These are phyloP conservation scores for Manihot esculenta DNA, from an alignment of 441 rosid genomes.

Conservation along the genomic window DNA sequence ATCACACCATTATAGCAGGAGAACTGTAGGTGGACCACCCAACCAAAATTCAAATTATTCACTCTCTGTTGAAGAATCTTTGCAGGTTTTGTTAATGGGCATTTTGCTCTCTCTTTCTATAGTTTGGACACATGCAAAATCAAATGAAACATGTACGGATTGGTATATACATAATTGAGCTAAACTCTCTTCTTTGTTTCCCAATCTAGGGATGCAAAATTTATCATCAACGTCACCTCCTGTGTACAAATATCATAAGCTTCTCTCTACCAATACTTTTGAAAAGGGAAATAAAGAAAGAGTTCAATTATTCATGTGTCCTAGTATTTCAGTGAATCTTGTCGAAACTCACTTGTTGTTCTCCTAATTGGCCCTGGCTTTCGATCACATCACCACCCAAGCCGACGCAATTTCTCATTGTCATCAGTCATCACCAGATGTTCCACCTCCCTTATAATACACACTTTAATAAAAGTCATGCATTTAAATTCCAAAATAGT, in stretches of 20 bases:
- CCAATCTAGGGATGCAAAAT: conserved; percentile 28
- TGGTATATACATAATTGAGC: background rate
- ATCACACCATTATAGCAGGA: conserved; percentile 19
- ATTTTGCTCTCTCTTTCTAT: too few relatives aligned
- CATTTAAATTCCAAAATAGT: too few relatives aligned
- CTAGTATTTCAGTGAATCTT: conserved; percentile 23
- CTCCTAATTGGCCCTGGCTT: conserved; percentile 5
- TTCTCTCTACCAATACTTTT: too few relatives aligned
- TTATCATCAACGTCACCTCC: conserved; percentile 10
- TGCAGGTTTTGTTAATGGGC: conserved; percentile 37
- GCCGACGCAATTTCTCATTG: too few relatives aligned
- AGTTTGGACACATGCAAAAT: conserved; percentile 11
- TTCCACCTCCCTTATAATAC: too few relatives aligned
- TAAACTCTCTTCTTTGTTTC: conserved; percentile 20
- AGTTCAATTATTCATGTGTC: conserved; percentile 15
- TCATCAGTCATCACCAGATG: background rate
- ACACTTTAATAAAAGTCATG: too few relatives aligned
- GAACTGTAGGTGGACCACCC: conserved; percentile 38
- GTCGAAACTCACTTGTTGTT: conserved; percentile 15
- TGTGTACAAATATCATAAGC: background rate
- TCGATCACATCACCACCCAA: conserved; percentile 31
- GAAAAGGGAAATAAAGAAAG: too few relatives aligned
- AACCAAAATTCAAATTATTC: conserved; percentile 26
- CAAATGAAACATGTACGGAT: conserved; percentile 2
- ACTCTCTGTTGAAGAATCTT: conserved; percentile 38